Evolutionary conservation across 208 protist species (phyloP).

Genomic region (Leishmania martiniquensis): DNA sequence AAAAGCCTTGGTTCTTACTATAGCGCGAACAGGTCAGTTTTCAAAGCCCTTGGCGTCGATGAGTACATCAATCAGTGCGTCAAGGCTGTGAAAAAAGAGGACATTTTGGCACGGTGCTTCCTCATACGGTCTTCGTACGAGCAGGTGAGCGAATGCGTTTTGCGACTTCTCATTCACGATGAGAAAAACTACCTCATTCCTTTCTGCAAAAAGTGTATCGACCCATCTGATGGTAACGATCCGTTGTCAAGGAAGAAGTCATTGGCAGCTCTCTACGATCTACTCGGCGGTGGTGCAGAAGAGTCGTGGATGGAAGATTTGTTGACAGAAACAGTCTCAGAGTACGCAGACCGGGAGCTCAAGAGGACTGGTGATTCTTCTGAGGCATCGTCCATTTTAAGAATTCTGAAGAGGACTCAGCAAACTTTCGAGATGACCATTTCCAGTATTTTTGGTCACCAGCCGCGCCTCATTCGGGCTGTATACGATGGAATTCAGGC

Average conservation of each 20-base stretch:
- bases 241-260: slow-evolving; percentile 15
- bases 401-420: slow-evolving; percentile 25
- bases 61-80: slow-evolving; percentile 51
- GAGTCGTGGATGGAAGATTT: slow-evolving; percentile 46
- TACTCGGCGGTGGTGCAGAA: slow-evolving; percentile 31
- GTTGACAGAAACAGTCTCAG: slow-evolving; percentile 23
- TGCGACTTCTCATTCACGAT: slow-evolving; percentile 51
- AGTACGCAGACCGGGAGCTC: slow-evolving; percentile 27
- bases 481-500: slow-evolving; percentile 23
- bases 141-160: slow-evolving; percentile 43
- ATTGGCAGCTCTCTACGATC: slow-evolving; percentile 31
- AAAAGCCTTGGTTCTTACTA: slow-evolving; percentile 45
- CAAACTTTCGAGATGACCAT: slow-evolving; percentile 24
- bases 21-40: slow-evolving; percentile 26
- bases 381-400: slow-evolving; percentile 16
- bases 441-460: slow-evolving; percentile 20
- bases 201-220: slow-evolving; percentile 38
- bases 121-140: slow-evolving; percentile 56
- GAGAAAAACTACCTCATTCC: slow-evolving; percentile 49
- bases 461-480: slow-evolving; percentile 20
- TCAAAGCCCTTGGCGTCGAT: slow-evolving; percentile 41
- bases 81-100: slow-evolving; percentile 47
- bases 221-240: slow-evolving; percentile 25
- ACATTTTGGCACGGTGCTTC: slow-evolving; percentile 51
- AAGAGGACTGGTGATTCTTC: slow-evolving; percentile 8